These are phyloP conservation scores for Cercophora scortea DNA, from an alignment of 495 filamentous ascomycete genomes.

Conservation along the genomic window DNA sequence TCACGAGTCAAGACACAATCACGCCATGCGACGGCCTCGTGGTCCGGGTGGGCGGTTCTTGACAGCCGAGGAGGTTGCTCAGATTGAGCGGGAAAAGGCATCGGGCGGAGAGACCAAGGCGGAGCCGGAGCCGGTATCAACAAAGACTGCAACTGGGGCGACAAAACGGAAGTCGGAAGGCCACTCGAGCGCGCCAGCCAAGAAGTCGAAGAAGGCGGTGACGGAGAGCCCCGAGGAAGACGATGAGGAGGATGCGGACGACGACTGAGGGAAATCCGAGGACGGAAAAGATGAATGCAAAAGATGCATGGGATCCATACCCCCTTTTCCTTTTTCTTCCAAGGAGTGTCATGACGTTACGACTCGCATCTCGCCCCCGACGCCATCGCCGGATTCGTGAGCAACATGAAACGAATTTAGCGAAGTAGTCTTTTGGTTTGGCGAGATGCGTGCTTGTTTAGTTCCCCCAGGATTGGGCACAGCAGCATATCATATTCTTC, in stretches of 20 bases:
- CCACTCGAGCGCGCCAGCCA: slow-evolving; percentile 37
- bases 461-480: slow-evolving; percentile 11
- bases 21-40: slow-evolving; percentile 92
- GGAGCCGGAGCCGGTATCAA: slow-evolving; percentile 9
- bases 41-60: slow-evolving; percentile 96
- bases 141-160: slow-evolving; percentile 32
- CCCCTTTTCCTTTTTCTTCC: slow-evolving; percentile 15
- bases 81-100: slow-evolving; percentile 63
- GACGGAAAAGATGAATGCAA: slow-evolving; percentile 6
- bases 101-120: slow-evolving; percentile 27
- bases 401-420: slow-evolving; percentile 13
- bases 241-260: slow-evolving; percentile 44
- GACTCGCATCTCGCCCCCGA: slow-evolving; percentile 24
- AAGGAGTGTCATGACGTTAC: slow-evolving; percentile 24
- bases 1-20: slow-evolving; percentile 98
- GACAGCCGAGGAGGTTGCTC: slow-evolving; percentile 94
- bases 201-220: slow-evolving; percentile 46
- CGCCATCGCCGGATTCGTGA: slow-evolving; percentile 11
- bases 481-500: slow-evolving; percentile 5
- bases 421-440: slow-evolving; percentile 18
- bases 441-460: slow-evolving; percentile 6
- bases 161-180: slow-evolving; percentile 39
- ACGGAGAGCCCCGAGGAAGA: slow-evolving; percentile 38
- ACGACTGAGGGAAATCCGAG: slow-evolving; percentile 19
- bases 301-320: slow-evolving; percentile 15